phyloP scores from a whole-genome alignment of 1,284 basidiomycete species.

The Trametes versicolor region DNA sequence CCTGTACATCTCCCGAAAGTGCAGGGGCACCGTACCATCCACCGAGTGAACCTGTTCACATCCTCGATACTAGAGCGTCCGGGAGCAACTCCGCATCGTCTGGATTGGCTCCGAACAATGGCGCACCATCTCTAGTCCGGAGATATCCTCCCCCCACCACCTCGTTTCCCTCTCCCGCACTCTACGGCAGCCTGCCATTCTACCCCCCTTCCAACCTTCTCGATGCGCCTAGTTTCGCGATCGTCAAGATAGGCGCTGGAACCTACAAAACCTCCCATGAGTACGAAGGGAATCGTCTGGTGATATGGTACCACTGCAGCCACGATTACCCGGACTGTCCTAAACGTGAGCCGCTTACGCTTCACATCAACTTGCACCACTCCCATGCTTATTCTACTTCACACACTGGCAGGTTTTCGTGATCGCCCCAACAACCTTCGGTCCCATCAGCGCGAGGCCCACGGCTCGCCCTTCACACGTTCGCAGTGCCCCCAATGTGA shows the following conservation, averaged over 20 bases:
- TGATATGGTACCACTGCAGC: background rate
- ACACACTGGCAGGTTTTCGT: background rate
- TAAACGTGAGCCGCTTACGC: background rate
- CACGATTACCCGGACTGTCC: background rate
- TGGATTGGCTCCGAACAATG: too few species aligned
- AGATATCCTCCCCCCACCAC: background rate
- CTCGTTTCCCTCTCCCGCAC: background rate
- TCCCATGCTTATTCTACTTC: background rate
- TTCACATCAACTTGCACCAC: background rate
- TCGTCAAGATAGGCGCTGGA: background rate
- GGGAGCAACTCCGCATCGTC: too few species aligned
- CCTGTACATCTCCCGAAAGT: too few species aligned
- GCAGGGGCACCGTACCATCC: too few species aligned
- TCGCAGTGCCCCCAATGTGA: background rate
- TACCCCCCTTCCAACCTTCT: too few species aligned
- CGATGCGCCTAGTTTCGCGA: background rate
- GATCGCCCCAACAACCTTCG: background rate
- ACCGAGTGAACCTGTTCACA: too few species aligned
- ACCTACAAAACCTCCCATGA: background rate
- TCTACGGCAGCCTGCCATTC: too few species aligned
- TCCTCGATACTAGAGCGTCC: too few species aligned
- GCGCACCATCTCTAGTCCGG: too few species aligned
- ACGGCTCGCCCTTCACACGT: background rate
- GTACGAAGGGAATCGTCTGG: background rate
- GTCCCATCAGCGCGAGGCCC: background rate